Base-by-base conservation (phyloP, 805 yeast species). In the Teunomyces gatunensis region DNA sequence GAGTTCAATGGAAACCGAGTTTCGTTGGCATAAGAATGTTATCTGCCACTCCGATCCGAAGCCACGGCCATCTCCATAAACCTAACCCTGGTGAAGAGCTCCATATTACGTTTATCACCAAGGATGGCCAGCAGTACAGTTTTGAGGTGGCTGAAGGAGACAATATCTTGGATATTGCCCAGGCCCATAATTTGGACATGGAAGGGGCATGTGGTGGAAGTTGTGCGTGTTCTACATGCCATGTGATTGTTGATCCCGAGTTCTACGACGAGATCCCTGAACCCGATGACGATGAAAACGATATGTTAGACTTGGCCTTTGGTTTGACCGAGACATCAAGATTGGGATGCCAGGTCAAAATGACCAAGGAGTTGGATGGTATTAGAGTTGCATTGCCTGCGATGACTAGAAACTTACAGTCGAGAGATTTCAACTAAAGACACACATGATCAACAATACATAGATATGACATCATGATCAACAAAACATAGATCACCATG, bases 181-280 rank as follows among this genome's bases (percentile, higher is more conserved):
- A 94, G 69, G 95, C 94, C 3, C 70, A 91, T 62, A 86, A 91
- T 58, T 68, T 94, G 48, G 99, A 94, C 55, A 91, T 94, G 94
- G 99, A 94, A 65, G 96, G 84, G 39, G 99, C 99, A 0, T 94
- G 99, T 69, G 99, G 99, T 18, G 99, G 98, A 3, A 89, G 97
- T 3, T 94, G 99, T 75, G 99, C 99, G 1, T 94, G 99, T 65
- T 90, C 97, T 4, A 94, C 99, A 0, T 94, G 99, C 64, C 99
- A 94, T 69, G 85, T 94, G 46, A 92, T 94, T 44, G 90, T 94
- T 34, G 99, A 94, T 64, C 98, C 99, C 0, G 97, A 87, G 40
- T 90, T 74, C 64, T 94, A 89, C 68, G 99, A 94, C 61, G 79
- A 73, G 43, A 80, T 94, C 54, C 96, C 94, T 7, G 98, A 94